phyloP scores from a whole-genome alignment of 441 rosid species.

The Syzygium malaccense region DNA sequence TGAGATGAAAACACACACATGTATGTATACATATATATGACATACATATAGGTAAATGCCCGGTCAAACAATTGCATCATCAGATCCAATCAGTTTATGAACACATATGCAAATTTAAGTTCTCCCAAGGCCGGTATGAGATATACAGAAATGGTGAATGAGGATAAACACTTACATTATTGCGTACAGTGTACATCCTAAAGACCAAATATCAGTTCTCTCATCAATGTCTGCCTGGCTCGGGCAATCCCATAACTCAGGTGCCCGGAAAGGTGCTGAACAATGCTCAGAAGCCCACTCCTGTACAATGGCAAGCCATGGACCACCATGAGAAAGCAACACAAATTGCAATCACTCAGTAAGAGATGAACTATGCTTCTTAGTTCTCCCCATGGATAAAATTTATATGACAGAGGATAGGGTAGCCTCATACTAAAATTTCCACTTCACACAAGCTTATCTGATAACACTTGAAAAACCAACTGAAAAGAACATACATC shows the following conservation, averaged over 20 bases:
- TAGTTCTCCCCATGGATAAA: background rate
- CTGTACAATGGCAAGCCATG: conserved; percentile 26
- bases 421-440: background rate
- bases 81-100: background rate
- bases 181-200: conserved; percentile 97
- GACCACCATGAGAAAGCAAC: background rate
- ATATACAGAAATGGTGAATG: background rate
- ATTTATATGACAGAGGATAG: background rate
- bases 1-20: background rate
- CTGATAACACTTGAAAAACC: background rate
- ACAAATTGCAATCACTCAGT: background rate
- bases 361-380: background rate
- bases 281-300: conserved; percentile 99
- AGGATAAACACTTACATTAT: conserved; percentile 58
- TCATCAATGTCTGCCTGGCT: conserved; percentile 92
- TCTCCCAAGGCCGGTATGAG: background rate
- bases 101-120: background rate
- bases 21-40: background rate
- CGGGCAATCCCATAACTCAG: conserved; percentile 99
- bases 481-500: background rate
- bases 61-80: background rate
- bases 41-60: background rate
- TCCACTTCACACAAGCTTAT: background rate
- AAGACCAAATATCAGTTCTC: conserved; percentile 97
- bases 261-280: conserved; percentile 97